Evolutionary conservation across 2,329 filamentous ascomycete genomes (phyloP).

Genomic region (Cladosporium cucumerinum): DNA sequence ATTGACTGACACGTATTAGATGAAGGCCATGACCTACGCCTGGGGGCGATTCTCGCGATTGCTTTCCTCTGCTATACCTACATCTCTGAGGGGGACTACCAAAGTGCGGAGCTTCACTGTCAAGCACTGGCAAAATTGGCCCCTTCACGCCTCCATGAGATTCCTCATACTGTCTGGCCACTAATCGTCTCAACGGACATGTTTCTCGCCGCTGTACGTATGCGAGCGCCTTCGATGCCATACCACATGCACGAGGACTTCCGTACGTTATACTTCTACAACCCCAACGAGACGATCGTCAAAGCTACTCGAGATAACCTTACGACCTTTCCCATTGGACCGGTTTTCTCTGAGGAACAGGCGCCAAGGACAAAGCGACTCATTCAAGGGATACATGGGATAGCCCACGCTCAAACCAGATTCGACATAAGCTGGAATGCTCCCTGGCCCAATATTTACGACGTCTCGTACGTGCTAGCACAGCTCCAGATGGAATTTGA

Average conservation of each 20-base stretch:
- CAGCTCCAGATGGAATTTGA: not conserved
- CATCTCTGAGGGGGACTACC: not conserved
- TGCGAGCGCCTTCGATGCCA: not conserved
- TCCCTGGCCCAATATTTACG: not conserved
- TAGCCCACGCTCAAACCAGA: not conserved
- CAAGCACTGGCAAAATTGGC: not conserved
- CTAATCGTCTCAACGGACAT: not conserved
- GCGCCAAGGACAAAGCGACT: not conserved
- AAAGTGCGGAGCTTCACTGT: not conserved
- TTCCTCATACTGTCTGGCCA: not conserved
- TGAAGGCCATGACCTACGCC: not conserved
- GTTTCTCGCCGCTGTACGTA: not conserved
- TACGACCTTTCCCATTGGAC: not conserved
- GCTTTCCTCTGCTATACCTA: not conserved
- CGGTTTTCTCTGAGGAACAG: not conserved
- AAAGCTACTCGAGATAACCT: not conserved
- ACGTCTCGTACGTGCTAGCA: not conserved
- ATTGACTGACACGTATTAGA: not conserved
- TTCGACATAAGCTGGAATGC: not conserved
- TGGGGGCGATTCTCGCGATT: not conserved
- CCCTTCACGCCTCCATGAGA: not conserved
- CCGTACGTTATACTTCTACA: not conserved
- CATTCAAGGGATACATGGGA: not conserved
- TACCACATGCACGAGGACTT: slow-evolving; percentile 1
- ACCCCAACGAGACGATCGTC: not conserved